Percentiles rank a stretch among this genome's conserved stretches.
These are phyloP conservation scores for Eremochloa ophiuroides DNA, from an alignment of 176 grass and related monocot species.

Conservation along the genomic window DNA sequence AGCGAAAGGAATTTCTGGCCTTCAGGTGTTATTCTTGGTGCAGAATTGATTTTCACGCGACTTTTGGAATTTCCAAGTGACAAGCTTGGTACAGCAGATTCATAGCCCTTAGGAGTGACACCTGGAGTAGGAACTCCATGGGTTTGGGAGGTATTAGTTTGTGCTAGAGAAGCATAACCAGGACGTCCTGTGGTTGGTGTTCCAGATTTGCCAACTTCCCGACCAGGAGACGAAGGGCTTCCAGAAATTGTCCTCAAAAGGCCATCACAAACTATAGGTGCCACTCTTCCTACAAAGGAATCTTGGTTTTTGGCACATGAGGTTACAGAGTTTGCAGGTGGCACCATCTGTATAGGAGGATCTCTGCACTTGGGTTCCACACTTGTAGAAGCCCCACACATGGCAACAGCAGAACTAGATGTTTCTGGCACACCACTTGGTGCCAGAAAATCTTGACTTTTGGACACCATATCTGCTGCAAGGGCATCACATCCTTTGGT, in stretches of 20 bases:
- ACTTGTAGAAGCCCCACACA: conserved; percentile 11
- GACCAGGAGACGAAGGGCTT: conserved; percentile 26
- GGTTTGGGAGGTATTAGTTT: conserved; percentile 12
- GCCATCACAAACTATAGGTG: conserved; percentile 23
- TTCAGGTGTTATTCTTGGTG: conserved; percentile 25
- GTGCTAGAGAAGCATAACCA: conserved; percentile 20
- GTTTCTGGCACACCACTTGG: conserved; percentile 17
- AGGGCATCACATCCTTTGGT: conserved; percentile 22
- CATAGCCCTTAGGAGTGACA: neutral
- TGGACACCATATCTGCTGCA: neutral
- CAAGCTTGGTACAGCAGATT: conserved; percentile 37
- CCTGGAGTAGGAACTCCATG: neutral
- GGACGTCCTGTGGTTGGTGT: neutral
- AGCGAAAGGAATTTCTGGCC: conserved; percentile 31
- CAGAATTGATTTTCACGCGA: neutral
- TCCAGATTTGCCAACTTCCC: conserved; percentile 16
- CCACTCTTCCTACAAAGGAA: conserved; percentile 31
- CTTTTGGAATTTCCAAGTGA: conserved; percentile 30
- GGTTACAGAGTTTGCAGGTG: conserved; percentile 16
- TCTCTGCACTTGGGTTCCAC: conserved; percentile 4
- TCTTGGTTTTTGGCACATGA: conserved; percentile 21
- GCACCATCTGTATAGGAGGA: conserved; percentile 9
- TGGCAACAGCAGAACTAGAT: conserved; percentile 16
- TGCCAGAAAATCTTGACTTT: conserved; percentile 3
- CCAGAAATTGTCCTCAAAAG: conserved; percentile 28